Conservation (phyloP, 768 basidiomycete species). For the Dendrothele bispora region DNA sequence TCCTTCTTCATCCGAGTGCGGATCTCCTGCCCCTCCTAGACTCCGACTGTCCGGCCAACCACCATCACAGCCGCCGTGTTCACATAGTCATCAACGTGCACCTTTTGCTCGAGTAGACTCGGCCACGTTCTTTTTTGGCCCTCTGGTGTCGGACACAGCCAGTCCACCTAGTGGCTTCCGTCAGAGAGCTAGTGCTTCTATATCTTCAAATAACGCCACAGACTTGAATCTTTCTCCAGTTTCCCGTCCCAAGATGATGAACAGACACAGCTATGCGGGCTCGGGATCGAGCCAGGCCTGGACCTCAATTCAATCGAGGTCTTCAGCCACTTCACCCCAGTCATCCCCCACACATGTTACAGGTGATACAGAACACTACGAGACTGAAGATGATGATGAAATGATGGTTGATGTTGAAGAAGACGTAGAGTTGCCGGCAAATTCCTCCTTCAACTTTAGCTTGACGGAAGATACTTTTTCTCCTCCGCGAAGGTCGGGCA, state of each 20-base stretch:
- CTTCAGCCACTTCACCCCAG: conserved; percentile 44
- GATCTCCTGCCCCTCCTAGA: conserved; percentile 56
- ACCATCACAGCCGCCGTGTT: conserved; percentile 21
- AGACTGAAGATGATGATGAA: conserved; percentile 49
- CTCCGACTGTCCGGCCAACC: conserved; percentile 46
- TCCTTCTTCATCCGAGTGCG: conserved; percentile 47
- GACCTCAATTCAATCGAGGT: conserved; percentile 40
- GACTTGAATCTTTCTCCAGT: conserved; percentile 13
- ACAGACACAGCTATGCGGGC: conserved; percentile 70
- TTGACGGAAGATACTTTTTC: conserved; percentile 59
- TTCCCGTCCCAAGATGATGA: conserved; percentile 32
- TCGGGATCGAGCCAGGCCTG: conserved; percentile 36
- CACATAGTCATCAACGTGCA: conserved; percentile 21
- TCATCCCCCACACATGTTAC: conserved; percentile 44
- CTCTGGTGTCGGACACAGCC: conserved; percentile 10
- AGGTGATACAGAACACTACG: conserved; percentile 24
- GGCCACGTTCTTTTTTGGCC: conserved; percentile 65
- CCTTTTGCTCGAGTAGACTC: conserved; percentile 54
- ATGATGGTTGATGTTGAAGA: conserved; percentile 56
- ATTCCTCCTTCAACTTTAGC: conserved; percentile 57
- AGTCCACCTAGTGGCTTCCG: conserved; percentile 22
- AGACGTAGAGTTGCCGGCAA: too few species aligned
- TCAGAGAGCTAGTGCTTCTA: conserved; percentile 26
- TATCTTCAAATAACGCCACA: conserved; percentile 19
- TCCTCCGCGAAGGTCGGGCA: conserved; percentile 39